Conservation (phyloP, 208 protist genomes). For the Trypanosoma rangeli region DNA sequence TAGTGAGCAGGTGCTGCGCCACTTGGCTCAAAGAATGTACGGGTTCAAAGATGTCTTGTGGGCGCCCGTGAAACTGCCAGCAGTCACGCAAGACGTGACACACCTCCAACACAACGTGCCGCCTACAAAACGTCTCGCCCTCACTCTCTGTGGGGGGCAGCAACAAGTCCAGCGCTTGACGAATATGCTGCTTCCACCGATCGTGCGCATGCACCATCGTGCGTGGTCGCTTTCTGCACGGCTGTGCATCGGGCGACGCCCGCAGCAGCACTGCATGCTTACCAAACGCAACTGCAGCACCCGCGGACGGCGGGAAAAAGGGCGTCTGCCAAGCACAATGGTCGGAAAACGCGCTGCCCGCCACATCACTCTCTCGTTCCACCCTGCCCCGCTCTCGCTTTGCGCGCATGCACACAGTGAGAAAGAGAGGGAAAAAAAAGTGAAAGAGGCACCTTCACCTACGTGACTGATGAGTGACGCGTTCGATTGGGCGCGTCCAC, state of each 20-base stretch:
- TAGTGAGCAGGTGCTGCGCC: slow-evolving; percentile 51
- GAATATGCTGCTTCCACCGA: not conserved
- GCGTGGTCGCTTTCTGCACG: not conserved
- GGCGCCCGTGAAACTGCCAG: slow-evolving; percentile 52
- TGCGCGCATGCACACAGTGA: no score
- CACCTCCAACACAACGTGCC: slow-evolving; percentile 37
- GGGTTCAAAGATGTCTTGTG: slow-evolving; percentile 68
- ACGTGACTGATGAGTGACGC: no score
- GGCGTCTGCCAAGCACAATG: not conserved
- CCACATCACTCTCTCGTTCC: not conserved
- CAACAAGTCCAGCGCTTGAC: not conserved
- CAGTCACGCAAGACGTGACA: slow-evolving; percentile 50
- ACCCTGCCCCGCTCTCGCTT: no score
- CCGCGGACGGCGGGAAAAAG: not conserved
- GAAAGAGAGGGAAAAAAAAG: no score
- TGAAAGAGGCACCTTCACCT: no score
- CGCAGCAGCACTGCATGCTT: not conserved
- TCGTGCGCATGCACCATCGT: not conserved
- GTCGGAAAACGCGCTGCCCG: not conserved
- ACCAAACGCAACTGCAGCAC: not conserved
- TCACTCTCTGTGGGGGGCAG: not conserved
- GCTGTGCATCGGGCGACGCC: not conserved
- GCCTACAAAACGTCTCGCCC: slow-evolving; percentile 11
- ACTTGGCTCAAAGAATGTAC: slow-evolving; percentile 42
- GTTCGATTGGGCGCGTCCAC: no score